These are phyloP conservation scores for Penicillium sp. DNA, from an alignment of 2,329 filamentous ascomycete genomes.

Conservation along the genomic window DNA sequence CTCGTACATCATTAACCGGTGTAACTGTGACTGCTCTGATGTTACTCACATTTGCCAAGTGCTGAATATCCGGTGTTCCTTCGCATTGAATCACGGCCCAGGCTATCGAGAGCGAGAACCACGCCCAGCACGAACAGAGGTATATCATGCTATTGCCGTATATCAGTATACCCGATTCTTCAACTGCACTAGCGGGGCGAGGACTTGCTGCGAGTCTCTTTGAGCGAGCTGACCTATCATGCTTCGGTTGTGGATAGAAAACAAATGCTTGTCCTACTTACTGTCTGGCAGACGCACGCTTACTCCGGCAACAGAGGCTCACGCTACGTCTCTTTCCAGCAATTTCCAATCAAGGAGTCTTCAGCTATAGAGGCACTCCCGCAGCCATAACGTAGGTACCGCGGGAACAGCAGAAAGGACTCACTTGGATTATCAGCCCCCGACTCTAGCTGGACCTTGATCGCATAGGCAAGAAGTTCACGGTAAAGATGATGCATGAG, in stretches of 20 bases:
- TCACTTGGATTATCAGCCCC: no score
- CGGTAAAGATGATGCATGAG: no score
- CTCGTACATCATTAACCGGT: background rate
- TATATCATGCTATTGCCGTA: background rate
- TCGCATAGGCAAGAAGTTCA: no score
- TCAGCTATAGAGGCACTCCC: conserved; percentile 6
- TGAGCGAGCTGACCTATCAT: background rate
- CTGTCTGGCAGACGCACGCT: background rate
- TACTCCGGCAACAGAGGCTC: conserved; percentile 5
- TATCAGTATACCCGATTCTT: background rate
- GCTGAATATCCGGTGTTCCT: background rate
- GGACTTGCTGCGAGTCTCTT: background rate
- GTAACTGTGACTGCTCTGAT: conserved; percentile 2
- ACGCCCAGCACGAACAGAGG: no score
- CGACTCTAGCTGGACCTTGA: no score
- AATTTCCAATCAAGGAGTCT: conserved; percentile 5
- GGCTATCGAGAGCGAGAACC: no score
- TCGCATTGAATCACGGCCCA: background rate
- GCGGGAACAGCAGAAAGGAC: conserved; percentile 21
- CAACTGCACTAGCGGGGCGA: no score
- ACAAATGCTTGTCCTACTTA: background rate
- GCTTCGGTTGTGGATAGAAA: background rate
- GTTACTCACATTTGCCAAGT: conserved; percentile 1
- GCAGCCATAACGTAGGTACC: conserved; percentile 20
- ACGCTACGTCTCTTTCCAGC: conserved; percentile 9